Percentiles rank a stretch among this genome's conserved stretches.
phyloP scores from a whole-genome alignment of 345 rosid species.

The Lagerstroemia speciosa region DNA sequence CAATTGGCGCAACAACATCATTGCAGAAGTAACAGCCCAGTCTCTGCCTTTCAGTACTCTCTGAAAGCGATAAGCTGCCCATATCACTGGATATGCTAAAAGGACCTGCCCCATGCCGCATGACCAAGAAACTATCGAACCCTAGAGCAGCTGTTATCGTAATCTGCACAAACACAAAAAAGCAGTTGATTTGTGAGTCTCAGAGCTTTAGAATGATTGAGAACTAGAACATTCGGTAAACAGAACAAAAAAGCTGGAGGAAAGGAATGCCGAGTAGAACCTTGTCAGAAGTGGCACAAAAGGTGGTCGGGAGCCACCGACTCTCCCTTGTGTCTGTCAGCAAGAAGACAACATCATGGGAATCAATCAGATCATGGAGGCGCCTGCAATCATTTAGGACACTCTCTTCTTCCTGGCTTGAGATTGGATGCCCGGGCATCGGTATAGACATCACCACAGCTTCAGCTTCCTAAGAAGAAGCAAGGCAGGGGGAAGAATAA shows the following conservation, averaged over 20 bases:
- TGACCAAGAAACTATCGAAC: constrained; percentile 91
- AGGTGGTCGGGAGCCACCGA: constrained; percentile 86
- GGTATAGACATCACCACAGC: constrained; percentile 83
- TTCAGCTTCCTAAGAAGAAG: constrained; percentile 51
- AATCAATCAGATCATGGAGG: constrained; percentile 55
- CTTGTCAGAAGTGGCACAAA: constrained; percentile 78
- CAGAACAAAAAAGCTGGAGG: background rate
- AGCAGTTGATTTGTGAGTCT: background rate
- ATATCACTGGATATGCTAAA: constrained; percentile 29
- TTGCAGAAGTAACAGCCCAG: constrained; percentile 98
- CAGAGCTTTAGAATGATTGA: background rate
- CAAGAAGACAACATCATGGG: constrained; percentile 85
- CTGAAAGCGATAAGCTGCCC: constrained; percentile 32
- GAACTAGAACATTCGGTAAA: background rate
- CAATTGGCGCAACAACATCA: constrained; percentile 90
- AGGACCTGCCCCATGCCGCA: constrained; percentile 98
- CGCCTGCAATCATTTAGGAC: constrained; percentile 66
- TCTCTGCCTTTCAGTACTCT: constrained; percentile 37
- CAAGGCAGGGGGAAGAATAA: background rate
- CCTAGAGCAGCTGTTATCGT: constrained; percentile 89
- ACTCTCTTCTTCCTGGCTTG: constrained; percentile 63
- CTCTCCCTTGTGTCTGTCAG: constrained; percentile 99
- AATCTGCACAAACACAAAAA: constrained; percentile 32
- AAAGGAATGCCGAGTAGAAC: constrained; percentile 25
- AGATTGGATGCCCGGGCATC: constrained; percentile 92